These are phyloP conservation scores for Trichosporon coremiiforme DNA, from an alignment of 1,284 basidiomycete genomes.

Conservation along the genomic window DNA sequence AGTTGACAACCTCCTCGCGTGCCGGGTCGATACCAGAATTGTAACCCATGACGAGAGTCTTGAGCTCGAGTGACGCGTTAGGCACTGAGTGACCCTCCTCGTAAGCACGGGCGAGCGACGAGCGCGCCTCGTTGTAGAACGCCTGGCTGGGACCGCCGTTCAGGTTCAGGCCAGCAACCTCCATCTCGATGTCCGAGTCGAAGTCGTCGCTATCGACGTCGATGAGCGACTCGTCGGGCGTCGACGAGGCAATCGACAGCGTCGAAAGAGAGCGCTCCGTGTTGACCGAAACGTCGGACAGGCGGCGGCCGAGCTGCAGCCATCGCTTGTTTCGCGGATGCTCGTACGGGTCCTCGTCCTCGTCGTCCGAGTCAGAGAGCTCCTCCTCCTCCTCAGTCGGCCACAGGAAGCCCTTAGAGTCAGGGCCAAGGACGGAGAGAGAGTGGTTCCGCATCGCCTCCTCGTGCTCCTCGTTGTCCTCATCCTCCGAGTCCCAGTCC, in stretches of 20 bases:
- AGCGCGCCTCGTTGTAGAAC: slow-evolving; percentile 48
- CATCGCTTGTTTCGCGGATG: slow-evolving; percentile 54
- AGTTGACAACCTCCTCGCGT: slow-evolving; percentile 51
- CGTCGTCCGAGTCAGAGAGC: slow-evolving; percentile 46
- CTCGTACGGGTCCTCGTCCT: slow-evolving; percentile 56
- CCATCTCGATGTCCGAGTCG: slow-evolving; percentile 32
- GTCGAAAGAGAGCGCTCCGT: slow-evolving; percentile 50
- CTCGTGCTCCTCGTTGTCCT: slow-evolving; percentile 56
- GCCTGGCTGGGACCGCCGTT: slow-evolving; percentile 41
- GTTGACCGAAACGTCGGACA: slow-evolving; percentile 42
- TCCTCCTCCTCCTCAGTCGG: slow-evolving; percentile 52
- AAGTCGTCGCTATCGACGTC: slow-evolving; percentile 15
- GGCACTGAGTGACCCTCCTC: slow-evolving; percentile 53
- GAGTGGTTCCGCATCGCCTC: slow-evolving; percentile 43
- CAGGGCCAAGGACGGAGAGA: slow-evolving; percentile 42
- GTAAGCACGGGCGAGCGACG: slow-evolving; percentile 52
- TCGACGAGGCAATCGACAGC: slow-evolving; percentile 52
- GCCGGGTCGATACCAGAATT: slow-evolving; percentile 55
- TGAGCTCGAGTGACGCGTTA: slow-evolving; percentile 53
- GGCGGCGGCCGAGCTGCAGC: slow-evolving; percentile 51
- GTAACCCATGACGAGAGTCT: slow-evolving; percentile 54
- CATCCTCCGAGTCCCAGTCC: slow-evolving; percentile 64
- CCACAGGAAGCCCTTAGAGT: slow-evolving; percentile 56
- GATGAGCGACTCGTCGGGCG: slow-evolving; percentile 37
- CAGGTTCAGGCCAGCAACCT: slow-evolving; percentile 36